phyloP scores from a whole-genome alignment of 2,329 filamentous ascomycete genomes.

The Ambrosiella beaveri region DNA sequence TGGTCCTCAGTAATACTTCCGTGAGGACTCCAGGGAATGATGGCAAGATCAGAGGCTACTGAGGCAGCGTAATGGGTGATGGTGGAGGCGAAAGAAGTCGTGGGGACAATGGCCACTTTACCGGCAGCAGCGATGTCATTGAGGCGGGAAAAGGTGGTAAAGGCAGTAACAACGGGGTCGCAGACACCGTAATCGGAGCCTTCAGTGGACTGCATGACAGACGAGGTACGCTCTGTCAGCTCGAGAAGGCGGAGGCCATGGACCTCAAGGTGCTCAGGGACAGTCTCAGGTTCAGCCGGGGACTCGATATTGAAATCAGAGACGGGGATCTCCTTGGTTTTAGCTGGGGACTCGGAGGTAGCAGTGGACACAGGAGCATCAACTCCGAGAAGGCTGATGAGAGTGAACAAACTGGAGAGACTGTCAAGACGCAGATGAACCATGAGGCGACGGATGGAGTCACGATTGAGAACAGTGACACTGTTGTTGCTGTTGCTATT shows the following conservation, averaged over 20 bases:
- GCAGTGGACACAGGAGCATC: conserved; percentile 13
- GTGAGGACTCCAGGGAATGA: conserved; percentile 81
- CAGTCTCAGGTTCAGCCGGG: conserved; percentile 2
- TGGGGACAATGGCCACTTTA: conserved; percentile 62
- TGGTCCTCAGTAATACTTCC: conserved; percentile 55
- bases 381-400: conserved; percentile 54
- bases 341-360: conserved; percentile 12
- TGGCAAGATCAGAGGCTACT: conserved; percentile 52
- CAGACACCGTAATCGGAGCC: conserved; percentile 52
- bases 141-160: conserved; percentile 72
- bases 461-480: conserved; percentile 6
- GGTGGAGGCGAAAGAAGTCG: conserved; percentile 62
- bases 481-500: conserved; percentile 15
- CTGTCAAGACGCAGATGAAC: conserved; percentile 75
- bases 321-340: conserved; percentile 11
- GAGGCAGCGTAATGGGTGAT: conserved; percentile 54
- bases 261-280: conserved; percentile 41
- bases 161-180: conserved; percentile 67
- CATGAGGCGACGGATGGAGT: conserved; percentile 43
- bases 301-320: conserved; percentile 5
- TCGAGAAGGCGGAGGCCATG: conserved; percentile 77
- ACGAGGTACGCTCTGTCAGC: conserved; percentile 80
- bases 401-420: conserved; percentile 63
- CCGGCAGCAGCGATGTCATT: conserved; percentile 71
- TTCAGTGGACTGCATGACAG: conserved; percentile 86